Evolutionary conservation across 1,139 yeast species (phyloP).

Genomic region (Protomyces lactucae-debilis): DNA sequence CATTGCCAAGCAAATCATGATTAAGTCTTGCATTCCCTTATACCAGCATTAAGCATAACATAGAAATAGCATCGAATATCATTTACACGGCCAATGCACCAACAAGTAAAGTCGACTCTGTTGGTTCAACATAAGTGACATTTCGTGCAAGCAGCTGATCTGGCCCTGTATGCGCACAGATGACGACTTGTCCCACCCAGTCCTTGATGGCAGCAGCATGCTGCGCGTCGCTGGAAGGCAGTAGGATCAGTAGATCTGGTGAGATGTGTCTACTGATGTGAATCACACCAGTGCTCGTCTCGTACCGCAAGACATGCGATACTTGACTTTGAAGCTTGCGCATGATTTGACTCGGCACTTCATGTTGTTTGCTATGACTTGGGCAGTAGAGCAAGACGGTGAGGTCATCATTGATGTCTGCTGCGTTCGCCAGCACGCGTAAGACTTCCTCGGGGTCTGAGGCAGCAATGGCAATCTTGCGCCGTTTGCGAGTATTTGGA

Average conservation of each 20-base stretch:
- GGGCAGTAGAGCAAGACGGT: not conserved
- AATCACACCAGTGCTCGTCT: slow-evolving; percentile 8
- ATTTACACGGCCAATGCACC: not conserved
- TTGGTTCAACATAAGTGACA: not conserved
- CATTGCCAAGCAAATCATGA: not conserved
- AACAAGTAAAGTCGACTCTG: not conserved
- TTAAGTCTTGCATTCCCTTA: not conserved
- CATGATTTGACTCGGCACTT: not conserved
- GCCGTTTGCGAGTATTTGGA: not conserved
- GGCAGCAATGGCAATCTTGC: not conserved
- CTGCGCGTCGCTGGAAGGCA: not conserved
- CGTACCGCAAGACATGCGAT: slow-evolving; percentile 9
- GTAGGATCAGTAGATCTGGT: slow-evolving; percentile 9
- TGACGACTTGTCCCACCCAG: slow-evolving; percentile 12
- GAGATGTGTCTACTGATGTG: slow-evolving; percentile 19
- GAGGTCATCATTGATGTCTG: not conserved
- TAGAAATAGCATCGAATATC: not conserved
- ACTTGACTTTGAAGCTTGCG: not conserved
- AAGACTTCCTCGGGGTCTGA: not conserved
- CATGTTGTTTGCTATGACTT: not conserved
- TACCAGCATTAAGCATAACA: not conserved
- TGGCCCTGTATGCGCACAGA: not conserved
- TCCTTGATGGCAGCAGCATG: slow-evolving; percentile 6
- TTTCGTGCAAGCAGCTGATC: not conserved
- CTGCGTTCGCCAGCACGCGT: not conserved